These are phyloP conservation scores for Ganoderma meredithae DNA, from an alignment of 1,284 basidiomycete genomes.

Conservation along the genomic window DNA sequence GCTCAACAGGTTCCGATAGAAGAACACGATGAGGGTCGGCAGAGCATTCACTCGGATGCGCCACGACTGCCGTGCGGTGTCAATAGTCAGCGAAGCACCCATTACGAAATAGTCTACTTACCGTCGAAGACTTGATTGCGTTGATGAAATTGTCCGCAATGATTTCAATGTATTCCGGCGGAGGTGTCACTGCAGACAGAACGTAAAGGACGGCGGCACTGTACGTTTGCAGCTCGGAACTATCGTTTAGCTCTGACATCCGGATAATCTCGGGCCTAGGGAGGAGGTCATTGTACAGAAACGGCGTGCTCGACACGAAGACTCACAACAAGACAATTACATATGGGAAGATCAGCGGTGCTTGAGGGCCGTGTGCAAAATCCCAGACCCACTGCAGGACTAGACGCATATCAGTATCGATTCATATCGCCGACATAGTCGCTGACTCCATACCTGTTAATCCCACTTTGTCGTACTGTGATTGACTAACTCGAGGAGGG, in stretches of 20 bases:
- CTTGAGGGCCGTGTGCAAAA: slow-evolving; percentile 71
- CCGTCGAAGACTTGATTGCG: slow-evolving; percentile 75
- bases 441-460: slow-evolving; percentile 64
- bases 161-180: slow-evolving; percentile 65
- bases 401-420: slow-evolving; percentile 41
- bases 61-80: slow-evolving; percentile 64
- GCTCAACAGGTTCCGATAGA: slow-evolving; percentile 85
- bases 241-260: slow-evolving; percentile 86
- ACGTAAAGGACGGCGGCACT: slow-evolving; percentile 80
- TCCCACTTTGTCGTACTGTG: slow-evolving; percentile 89
- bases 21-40: slow-evolving; percentile 82
- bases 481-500: slow-evolving; percentile 83
- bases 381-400: slow-evolving; percentile 86
- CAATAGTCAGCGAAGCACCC: slow-evolving; percentile 12
- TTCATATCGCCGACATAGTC: background rate
- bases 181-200: slow-evolving; percentile 72
- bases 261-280: slow-evolving; percentile 76
- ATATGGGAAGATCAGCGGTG: slow-evolving; percentile 76
- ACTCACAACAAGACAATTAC: slow-evolving; percentile 79
- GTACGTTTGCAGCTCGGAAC: slow-evolving; percentile 74
- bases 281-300: slow-evolving; percentile 8
- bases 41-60: slow-evolving; percentile 78
- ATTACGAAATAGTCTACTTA: slow-evolving; percentile 41
- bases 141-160: slow-evolving; percentile 67
- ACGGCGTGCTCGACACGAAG: background rate